Percentiles rank a stretch among this genome's conserved stretches.
Evolutionary conservation across 148 eudicot species (phyloP).

Genomic region (Spergularia bocconei): DNA sequence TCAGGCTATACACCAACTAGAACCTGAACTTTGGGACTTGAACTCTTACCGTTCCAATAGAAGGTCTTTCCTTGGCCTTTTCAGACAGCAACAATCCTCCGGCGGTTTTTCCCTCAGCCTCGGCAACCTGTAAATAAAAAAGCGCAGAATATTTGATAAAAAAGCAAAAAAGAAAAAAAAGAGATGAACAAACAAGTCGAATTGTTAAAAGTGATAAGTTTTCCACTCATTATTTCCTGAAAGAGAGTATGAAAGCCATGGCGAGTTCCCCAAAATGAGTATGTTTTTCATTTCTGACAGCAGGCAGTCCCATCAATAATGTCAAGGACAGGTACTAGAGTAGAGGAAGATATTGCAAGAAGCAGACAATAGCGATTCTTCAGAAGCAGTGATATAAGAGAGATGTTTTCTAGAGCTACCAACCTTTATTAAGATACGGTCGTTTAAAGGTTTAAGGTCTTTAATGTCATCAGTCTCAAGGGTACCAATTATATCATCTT

Average conservation of each 20-base stretch:
- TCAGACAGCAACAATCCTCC: constrained; percentile 80
- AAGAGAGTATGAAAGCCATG: background rate
- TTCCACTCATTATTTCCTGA: background rate
- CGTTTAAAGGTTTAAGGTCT: constrained; percentile 73
- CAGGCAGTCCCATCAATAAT: background rate
- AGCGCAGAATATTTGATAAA: constrained; percentile 6
- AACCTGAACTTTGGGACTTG: background rate
- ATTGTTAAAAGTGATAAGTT: background rate
- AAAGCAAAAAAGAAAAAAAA: background rate
- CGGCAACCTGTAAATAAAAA: constrained; percentile 54
- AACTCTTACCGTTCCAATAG: constrained; percentile 70
- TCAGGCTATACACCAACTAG: background rate
- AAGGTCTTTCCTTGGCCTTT: constrained; percentile 76
- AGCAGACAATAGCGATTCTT: background rate
- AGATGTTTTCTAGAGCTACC: background rate
- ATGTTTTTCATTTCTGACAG: background rate
- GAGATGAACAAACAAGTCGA: background rate
- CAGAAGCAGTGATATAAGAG: background rate
- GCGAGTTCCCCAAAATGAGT: background rate
- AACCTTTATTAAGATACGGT: constrained; percentile 71
- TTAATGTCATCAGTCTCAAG: constrained; percentile 72
- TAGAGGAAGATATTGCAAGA: background rate
- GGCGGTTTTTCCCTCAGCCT: constrained; percentile 68
- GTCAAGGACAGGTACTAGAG: background rate
- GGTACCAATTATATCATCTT: constrained; percentile 74